Conservation (phyloP, 148 eudicot species). For the Amaranthus hypochondriacus region DNA sequence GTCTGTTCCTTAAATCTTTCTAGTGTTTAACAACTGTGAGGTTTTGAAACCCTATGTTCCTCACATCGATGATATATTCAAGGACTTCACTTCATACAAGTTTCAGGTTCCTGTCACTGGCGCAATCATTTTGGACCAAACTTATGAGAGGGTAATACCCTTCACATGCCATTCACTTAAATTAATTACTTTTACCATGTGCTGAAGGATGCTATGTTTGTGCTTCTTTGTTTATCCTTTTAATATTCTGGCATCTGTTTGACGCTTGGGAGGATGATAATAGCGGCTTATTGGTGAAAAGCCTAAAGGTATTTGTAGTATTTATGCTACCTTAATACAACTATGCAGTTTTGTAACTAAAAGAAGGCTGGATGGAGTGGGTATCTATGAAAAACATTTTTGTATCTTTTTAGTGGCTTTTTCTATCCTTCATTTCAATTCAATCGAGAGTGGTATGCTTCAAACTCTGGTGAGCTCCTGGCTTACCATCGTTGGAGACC, state of each 20-base stretch:
- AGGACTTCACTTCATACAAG: conserved; percentile 98
- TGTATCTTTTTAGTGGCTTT: too few relatives aligned
- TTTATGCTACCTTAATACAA: too few relatives aligned
- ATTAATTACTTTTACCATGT: background rate
- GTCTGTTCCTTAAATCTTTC: conserved; percentile 41
- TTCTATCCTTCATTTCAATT: too few relatives aligned
- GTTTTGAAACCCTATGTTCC: conserved; percentile 92
- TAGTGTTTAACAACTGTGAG: conserved; percentile 95
- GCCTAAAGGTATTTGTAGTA: too few relatives aligned
- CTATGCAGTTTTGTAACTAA: too few relatives aligned
- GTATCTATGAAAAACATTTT: too few relatives aligned
- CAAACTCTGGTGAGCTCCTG: too few relatives aligned
- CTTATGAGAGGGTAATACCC: conserved; percentile 77
- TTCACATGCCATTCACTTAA: background rate
- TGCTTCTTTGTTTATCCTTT: background rate
- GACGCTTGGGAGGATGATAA: background rate
- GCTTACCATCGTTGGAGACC: too few relatives aligned
- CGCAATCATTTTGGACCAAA: conserved; percentile 86
- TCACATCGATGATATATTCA: conserved; percentile 95
- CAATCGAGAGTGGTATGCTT: too few relatives aligned
- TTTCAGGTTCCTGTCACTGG: conserved; percentile 98
- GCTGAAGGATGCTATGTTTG: background rate
- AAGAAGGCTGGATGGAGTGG: too few relatives aligned
- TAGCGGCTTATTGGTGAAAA: too few relatives aligned
- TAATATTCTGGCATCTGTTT: background rate